Evolutionary conservation across 2,329 filamentous ascomycete genomes (phyloP).

Genomic region (Neobulgaria alba): DNA sequence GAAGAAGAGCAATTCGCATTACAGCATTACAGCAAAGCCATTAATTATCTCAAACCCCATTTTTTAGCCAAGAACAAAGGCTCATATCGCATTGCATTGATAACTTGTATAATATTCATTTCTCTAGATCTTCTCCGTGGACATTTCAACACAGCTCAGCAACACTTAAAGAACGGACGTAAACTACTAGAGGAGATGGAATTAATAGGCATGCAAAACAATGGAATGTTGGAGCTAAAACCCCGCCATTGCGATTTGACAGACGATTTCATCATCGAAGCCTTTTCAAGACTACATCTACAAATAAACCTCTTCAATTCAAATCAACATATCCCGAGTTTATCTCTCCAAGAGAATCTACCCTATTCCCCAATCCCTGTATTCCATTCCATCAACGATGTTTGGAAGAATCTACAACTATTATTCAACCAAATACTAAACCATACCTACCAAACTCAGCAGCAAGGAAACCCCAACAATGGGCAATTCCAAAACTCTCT

Average conservation of each 20-base stretch:
- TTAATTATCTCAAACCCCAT: constrained; percentile 32
- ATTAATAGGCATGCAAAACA: not conserved
- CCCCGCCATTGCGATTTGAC: constrained; percentile 21
- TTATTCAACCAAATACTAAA: constrained; percentile 13
- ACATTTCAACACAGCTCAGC: constrained; percentile 12
- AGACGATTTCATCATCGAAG: constrained; percentile 37
- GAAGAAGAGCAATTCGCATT: constrained; percentile 31
- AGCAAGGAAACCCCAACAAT: constrained; percentile 1
- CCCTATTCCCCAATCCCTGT: constrained; percentile 7
- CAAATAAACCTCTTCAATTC: constrained; percentile 26
- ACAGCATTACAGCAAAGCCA: constrained; percentile 43
- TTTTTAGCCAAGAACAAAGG: constrained; percentile 26
- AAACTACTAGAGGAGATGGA: constrained; percentile 12
- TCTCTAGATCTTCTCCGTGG: constrained; percentile 18
- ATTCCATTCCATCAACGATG: constrained; percentile 21
- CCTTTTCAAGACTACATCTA: constrained; percentile 29
- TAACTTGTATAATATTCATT: constrained; percentile 20
- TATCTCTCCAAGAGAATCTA: constrained; percentile 9
- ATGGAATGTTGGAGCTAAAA: constrained; percentile 6
- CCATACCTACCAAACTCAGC: constrained; percentile 9
- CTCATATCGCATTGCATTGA: constrained; percentile 15
- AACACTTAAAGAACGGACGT: constrained; percentile 18
- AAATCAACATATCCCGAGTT: constrained; percentile 4
- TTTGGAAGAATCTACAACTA: constrained; percentile 16
- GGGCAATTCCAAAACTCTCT: not conserved